Evolutionary conservation across 257 asterid species (phyloP).

Genomic region (Capsicum pubescens): DNA sequence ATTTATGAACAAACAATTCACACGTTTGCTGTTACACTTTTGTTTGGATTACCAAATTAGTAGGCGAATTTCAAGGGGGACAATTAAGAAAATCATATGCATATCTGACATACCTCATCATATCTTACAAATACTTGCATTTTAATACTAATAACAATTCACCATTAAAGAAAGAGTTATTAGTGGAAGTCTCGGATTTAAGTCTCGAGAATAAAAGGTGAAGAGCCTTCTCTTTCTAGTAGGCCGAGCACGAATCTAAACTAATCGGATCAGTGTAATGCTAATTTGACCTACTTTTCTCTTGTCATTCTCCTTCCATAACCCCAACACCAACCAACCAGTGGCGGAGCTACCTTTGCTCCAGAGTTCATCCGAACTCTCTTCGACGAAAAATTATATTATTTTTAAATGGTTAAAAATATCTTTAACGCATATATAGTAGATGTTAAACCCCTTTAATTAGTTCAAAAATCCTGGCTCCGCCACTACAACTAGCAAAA

Average conservation of each 20-base stretch:
- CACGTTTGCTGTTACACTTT: neutral
- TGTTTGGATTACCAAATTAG: constrained; percentile 9
- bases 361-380: no score
- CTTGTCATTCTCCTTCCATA: neutral
- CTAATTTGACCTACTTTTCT: neutral
- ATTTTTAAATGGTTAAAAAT: no score
- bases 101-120: neutral
- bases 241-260: neutral
- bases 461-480: no score
- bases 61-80: constrained; percentile 28
- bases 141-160: neutral
- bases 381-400: no score
- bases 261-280: neutral
- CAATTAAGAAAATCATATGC: neutral
- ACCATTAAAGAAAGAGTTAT: neutral
- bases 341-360: no score
- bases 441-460: no score
- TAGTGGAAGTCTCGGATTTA: neutral
- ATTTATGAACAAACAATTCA: constrained; percentile 8
- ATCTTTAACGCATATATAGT: no score
- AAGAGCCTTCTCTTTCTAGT: neutral
- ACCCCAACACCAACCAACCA: neutral
- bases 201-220: neutral
- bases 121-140: neutral
- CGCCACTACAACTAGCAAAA: neutral